A percentile compares a stretch with the other conserved stretches of the same genome.
Conservation (phyloP, 768 basidiomycete genomes). For the Dentipellis sp. region DNA sequence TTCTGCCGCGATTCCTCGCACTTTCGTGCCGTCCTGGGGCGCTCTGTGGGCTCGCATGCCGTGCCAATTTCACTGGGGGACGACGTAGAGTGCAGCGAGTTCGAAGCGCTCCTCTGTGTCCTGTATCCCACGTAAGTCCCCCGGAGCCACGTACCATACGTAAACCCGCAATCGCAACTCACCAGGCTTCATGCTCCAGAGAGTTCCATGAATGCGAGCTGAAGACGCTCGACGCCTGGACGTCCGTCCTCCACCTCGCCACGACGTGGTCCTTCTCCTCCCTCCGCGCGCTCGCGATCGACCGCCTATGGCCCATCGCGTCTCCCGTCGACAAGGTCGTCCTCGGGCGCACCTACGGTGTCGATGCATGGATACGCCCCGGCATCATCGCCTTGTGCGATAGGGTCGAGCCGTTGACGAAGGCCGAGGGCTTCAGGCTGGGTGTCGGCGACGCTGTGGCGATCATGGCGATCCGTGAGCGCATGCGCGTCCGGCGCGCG, state of each 20-base stretch:
- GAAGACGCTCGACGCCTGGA: conserved; percentile 13
- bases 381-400: conserved; percentile 6
- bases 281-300: conserved; percentile 11
- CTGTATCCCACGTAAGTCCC: neutral
- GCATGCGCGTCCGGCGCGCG: neutral
- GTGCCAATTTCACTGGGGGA: neutral
- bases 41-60: neutral
- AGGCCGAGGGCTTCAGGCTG: neutral
- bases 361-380: conserved; percentile 9
- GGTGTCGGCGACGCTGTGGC: neutral
- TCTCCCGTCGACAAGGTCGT: conserved; percentile 4
- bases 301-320: neutral
- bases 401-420: conserved; percentile 5
- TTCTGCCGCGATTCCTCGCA: conserved; percentile 5
- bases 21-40: neutral
- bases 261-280: conserved; percentile 20
- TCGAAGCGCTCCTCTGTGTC: neutral
- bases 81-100: neutral
- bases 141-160: too few relatives aligned
- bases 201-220: neutral
- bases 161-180: neutral
- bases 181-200: neutral
- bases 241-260: conserved; percentile 16
- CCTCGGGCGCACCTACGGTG: conserved; percentile 11
- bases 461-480: neutral